These are phyloP conservation scores for Fonsecaea pugnacius DNA, from an alignment of 2,329 filamentous ascomycete genomes.

Conservation along the genomic window DNA sequence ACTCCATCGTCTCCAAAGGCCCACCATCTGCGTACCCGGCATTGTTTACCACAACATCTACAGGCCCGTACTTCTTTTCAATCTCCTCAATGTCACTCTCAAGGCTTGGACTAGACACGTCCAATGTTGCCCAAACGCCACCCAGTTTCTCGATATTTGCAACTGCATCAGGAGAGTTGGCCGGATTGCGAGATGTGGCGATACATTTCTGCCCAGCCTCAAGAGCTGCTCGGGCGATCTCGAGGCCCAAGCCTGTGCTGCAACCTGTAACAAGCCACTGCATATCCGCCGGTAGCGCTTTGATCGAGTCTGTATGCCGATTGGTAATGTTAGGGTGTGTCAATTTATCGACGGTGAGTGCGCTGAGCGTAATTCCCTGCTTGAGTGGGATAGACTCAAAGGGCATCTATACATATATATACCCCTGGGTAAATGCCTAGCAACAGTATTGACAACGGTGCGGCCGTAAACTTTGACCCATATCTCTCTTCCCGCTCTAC, in stretches of 20 bases:
- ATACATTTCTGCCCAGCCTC: slow-evolving; percentile 30
- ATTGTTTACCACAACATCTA: slow-evolving; percentile 41
- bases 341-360: not conserved
- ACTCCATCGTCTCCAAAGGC: slow-evolving; percentile 35
- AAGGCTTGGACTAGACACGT: slow-evolving; percentile 23
- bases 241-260: slow-evolving; percentile 37
- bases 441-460: not conserved
- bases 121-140: slow-evolving; percentile 25
- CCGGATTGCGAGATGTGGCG: slow-evolving; percentile 34
- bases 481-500: not conserved
- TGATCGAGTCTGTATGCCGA: not conserved
- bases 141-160: slow-evolving; percentile 32
- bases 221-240: slow-evolving; percentile 31
- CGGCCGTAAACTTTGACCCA: not conserved
- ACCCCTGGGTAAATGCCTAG: not conserved
- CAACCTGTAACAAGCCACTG: slow-evolving; percentile 39
- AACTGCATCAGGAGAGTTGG: slow-evolving; percentile 34
- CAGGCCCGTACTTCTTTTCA: slow-evolving; percentile 20
- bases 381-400: not conserved
- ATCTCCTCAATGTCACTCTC: slow-evolving; percentile 27
- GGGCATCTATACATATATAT: not conserved
- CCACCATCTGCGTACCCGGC: slow-evolving; percentile 35
- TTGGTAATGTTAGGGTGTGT: not conserved
- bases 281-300: slow-evolving; percentile 4
- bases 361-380: not conserved